These are phyloP conservation scores for Schrenkiella parvula DNA, from an alignment of 345 rosid genomes.

Conservation along the genomic window DNA sequence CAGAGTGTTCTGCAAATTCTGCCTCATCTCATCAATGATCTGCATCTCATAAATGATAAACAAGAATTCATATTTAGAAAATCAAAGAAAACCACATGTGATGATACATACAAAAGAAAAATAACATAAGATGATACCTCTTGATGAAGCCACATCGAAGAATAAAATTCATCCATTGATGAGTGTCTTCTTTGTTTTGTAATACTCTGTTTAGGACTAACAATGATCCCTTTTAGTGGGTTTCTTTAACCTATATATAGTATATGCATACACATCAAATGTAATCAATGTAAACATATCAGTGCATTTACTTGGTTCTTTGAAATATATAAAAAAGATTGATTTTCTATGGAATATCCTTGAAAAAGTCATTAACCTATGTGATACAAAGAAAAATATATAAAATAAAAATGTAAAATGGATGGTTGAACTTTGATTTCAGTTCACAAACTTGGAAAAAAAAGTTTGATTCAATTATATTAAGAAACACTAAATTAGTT, in stretches of 20 bases:
- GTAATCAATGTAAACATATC: background rate
- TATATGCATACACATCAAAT: background rate
- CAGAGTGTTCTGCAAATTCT: slow-evolving; percentile 52
- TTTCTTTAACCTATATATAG: slow-evolving; percentile 4
- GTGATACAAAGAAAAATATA: background rate
- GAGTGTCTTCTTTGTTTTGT: background rate
- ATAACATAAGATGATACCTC: slow-evolving; percentile 17
- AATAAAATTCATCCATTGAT: slow-evolving; percentile 23
- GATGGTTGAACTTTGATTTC: background rate
- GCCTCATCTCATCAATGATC: slow-evolving; percentile 53
- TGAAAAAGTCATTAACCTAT: background rate
- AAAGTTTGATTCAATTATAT: background rate
- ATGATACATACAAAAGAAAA: background rate
- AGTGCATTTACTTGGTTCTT: background rate
- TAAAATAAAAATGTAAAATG: background rate
- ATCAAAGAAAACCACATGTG: background rate
- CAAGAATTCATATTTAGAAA: background rate
- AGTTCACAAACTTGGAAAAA: background rate
- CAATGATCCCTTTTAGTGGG: background rate
- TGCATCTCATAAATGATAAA: slow-evolving; percentile 23
- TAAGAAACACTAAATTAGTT: background rate
- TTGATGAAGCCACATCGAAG: slow-evolving; percentile 21
- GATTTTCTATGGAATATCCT: background rate
- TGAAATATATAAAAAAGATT: no score
- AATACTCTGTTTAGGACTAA: slow-evolving; percentile 18